These are phyloP conservation scores for Dacryopinax primogenitus DNA, from an alignment of 768 basidiomycete genomes.

Conservation along the genomic window DNA sequence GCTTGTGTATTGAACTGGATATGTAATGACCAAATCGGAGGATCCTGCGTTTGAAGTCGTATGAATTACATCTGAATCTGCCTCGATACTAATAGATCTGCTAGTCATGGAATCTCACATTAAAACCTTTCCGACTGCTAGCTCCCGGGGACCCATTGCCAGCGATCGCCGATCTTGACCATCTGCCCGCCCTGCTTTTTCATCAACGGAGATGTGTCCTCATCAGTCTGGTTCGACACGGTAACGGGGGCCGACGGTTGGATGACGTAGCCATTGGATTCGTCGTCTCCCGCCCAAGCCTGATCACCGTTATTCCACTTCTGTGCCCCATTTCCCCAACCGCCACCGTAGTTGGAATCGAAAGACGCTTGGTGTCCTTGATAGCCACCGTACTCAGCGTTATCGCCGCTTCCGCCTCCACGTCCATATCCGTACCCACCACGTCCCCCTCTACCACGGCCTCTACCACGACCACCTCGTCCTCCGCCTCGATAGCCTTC, in stretches of 20 bases:
- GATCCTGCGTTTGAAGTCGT: constrained; percentile 21
- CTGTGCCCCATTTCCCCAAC: constrained; percentile 22
- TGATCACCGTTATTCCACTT: constrained; percentile 23
- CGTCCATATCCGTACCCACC: constrained; percentile 34
- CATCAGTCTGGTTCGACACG: not conserved
- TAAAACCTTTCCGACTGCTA: constrained; percentile 40
- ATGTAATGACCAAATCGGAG: constrained; percentile 11
- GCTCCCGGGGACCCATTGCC: constrained; percentile 14
- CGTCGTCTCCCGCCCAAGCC: constrained; percentile 26
- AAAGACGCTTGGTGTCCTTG: not conserved
- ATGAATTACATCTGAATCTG: constrained; percentile 19
- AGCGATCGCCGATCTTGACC: constrained; percentile 13
- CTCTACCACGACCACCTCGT: constrained; percentile 26
- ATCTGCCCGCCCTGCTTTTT: constrained; percentile 9
- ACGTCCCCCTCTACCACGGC: constrained; percentile 29
- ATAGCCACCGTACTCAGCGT: not conserved
- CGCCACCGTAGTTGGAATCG: constrained; percentile 16
- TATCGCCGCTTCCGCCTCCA: constrained; percentile 32
- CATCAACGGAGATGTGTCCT: not conserved
- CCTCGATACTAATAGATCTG: constrained; percentile 50
- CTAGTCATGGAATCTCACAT: constrained; percentile 45
- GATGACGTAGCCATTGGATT: not conserved
- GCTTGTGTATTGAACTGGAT: constrained; percentile 6
- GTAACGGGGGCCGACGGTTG: not conserved
- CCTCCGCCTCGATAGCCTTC: constrained; percentile 27